These are phyloP conservation scores for Pyrenophora tritici-repentis DNA, from an alignment of 2,329 filamentous ascomycete species.

Conservation along the genomic window DNA sequence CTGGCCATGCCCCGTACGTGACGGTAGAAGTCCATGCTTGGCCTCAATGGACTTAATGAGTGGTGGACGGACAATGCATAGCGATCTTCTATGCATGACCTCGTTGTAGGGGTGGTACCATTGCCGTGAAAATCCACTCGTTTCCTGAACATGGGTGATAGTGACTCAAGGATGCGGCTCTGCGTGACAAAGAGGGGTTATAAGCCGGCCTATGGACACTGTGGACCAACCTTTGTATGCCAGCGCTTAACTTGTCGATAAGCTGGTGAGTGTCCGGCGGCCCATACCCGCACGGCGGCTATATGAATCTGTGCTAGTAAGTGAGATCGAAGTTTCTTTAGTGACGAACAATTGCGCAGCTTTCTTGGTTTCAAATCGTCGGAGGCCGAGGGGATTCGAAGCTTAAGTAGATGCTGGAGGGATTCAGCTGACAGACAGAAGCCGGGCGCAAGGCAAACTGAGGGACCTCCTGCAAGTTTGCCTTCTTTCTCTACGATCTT, in stretches of 20 bases:
- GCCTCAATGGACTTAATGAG: too few relatives aligned
- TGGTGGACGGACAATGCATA: neutral
- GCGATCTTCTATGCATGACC: neutral
- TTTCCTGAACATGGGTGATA: slow-evolving; percentile 6
- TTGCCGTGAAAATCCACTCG: slow-evolving; percentile 15
- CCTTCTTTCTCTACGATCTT: slow-evolving; percentile 15
- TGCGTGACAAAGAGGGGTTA: slow-evolving; percentile 23
- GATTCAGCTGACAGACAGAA: slow-evolving; percentile 18
- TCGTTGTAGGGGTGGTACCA: slow-evolving; percentile 5
- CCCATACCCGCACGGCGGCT: slow-evolving; percentile 6
- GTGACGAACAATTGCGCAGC: neutral
- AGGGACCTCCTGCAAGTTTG: slow-evolving; percentile 24
- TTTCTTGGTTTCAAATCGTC: neutral
- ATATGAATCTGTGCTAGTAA: slow-evolving; percentile 7
- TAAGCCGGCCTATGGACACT: slow-evolving; percentile 20
- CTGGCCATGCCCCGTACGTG: too few relatives aligned
- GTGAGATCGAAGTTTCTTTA: slow-evolving; percentile 1
- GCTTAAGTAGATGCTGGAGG: slow-evolving; percentile 27
- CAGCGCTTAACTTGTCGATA: slow-evolving; percentile 20
- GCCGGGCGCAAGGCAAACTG: neutral
- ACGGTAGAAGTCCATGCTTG: too few relatives aligned
- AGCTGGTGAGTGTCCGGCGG: slow-evolving; percentile 2
- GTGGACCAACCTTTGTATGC: slow-evolving; percentile 3
- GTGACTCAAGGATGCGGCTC: slow-evolving; percentile 23
- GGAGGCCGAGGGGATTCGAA: slow-evolving; percentile 17